Evolutionary conservation across 352 stramenopile species (phyloP).

Genomic region (Phytophthora multivora): DNA sequence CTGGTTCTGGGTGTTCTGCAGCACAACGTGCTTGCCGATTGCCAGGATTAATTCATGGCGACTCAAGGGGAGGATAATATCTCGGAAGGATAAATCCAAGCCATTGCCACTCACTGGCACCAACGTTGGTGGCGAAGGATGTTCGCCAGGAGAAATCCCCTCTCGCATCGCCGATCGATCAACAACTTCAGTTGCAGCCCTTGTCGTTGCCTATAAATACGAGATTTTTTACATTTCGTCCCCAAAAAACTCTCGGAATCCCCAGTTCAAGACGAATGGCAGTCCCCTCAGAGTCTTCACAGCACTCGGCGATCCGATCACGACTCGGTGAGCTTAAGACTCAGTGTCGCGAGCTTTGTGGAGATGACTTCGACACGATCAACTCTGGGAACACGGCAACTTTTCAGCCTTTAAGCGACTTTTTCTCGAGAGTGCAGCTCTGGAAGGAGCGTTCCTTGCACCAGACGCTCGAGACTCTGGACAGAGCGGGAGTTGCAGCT

Average conservation of each 20-base stretch:
- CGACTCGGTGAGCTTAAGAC: slow-evolving; percentile 21
- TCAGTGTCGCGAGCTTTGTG: slow-evolving; percentile 19
- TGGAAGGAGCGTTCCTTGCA: slow-evolving; percentile 71
- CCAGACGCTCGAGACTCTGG: slow-evolving; percentile 53
- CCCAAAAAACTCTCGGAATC: neutral
- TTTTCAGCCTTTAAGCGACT: slow-evolving; percentile 15
- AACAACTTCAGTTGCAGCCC: neutral
- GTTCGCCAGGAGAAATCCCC: neutral
- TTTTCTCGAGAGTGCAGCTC: slow-evolving; percentile 48
- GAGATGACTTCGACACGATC: neutral
- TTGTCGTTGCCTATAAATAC: slow-evolving; percentile 27
- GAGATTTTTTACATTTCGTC: slow-evolving; percentile 3
- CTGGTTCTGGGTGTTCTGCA: slow-evolving; percentile 71
- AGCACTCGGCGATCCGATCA: slow-evolving; percentile 20
- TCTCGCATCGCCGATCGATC: too few relatives aligned
- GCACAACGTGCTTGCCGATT: slow-evolving; percentile 66
- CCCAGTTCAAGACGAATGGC: neutral
- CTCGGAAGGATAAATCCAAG: slow-evolving; percentile 52
- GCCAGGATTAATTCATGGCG: slow-evolving; percentile 65
- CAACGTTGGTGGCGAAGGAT: slow-evolving; percentile 21
- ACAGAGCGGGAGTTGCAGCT: slow-evolving; percentile 14
- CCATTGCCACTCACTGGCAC: slow-evolving; percentile 58
- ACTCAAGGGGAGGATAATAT: slow-evolving; percentile 60
- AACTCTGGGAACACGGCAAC: too few relatives aligned
- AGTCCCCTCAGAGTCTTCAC: neutral